phyloP scores from a whole-genome alignment of 2,329 filamentous ascomycete species.

The Botrytis galanthina region DNA sequence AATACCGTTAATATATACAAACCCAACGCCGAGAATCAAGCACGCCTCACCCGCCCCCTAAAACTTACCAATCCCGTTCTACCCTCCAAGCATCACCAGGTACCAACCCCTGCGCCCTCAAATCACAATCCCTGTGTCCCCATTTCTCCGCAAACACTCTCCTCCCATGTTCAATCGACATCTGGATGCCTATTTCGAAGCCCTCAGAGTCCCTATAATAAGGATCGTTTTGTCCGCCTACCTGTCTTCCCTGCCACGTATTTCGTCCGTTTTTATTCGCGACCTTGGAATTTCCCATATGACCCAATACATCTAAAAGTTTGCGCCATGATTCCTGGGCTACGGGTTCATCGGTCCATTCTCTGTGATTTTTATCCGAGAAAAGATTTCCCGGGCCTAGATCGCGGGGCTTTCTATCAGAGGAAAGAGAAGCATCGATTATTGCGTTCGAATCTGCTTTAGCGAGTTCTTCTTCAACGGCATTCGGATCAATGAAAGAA shows the following conservation, averaged over 20 bases:
- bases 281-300: conserved; percentile 32
- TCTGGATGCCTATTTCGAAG: conserved; percentile 45
- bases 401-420: background rate
- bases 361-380: background rate
- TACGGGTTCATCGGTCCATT: background rate
- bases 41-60: background rate
- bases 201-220: conserved; percentile 51
- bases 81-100: conserved; percentile 49
- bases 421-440: too few relatives aligned
- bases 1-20: background rate
- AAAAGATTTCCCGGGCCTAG: background rate
- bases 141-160: conserved; percentile 46
- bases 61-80: conserved; percentile 41
- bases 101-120: conserved; percentile 40
- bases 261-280: conserved; percentile 42
- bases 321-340: conserved; percentile 34
- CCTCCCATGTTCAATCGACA: conserved; percentile 48
- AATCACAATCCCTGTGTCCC: conserved; percentile 47
- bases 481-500: conserved; percentile 7
- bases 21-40: background rate
- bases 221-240: conserved; percentile 51
- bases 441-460: background rate
- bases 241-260: conserved; percentile 52
- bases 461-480: conserved; percentile 1
- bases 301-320: conserved; percentile 37